Conservation (phyloP, 2,329 filamentous ascomycete species). For the Ascochyta clinopodiicola region DNA sequence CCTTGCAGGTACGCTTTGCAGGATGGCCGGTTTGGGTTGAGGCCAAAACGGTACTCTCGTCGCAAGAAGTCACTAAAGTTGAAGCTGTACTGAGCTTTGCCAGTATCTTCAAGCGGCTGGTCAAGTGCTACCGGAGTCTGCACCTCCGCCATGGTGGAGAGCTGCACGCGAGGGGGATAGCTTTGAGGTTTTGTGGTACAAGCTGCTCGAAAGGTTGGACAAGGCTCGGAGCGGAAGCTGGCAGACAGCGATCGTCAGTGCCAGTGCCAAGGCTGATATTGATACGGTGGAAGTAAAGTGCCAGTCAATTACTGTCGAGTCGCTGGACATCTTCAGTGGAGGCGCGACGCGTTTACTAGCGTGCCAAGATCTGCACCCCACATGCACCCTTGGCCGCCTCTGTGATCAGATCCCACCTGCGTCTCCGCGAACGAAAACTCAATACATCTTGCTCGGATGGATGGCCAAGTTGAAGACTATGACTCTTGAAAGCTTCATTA, state of each 20-base stretch:
- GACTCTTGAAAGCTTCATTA: not conserved
- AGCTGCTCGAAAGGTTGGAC: not conserved
- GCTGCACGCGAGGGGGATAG: not conserved
- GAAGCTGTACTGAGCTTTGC: conserved; percentile 67
- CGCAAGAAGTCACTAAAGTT: conserved; percentile 86
- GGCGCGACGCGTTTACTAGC: conserved; percentile 8
- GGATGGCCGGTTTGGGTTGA: conserved; percentile 71
- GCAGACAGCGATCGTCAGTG: not conserved
- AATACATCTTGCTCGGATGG: not conserved
- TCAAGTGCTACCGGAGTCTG: conserved; percentile 33
- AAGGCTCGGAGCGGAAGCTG: not conserved
- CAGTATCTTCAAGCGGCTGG: conserved; percentile 38
- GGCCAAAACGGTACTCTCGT: conserved; percentile 81
- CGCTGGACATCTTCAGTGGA: conserved; percentile 4
- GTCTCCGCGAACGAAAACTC: not conserved
- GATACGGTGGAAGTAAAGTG: not conserved
- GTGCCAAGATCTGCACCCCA: conserved; percentile 12
- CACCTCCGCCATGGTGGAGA: conserved; percentile 37
- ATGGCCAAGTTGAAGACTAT: not conserved
- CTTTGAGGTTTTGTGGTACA: not conserved
- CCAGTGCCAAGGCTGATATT: not conserved
- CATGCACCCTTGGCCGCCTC: not conserved
- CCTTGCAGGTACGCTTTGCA: conserved; percentile 88
- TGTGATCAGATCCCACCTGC: not conserved
- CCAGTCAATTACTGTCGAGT: conserved; percentile 1